These are phyloP conservation scores for Uncinocarpus reesii DNA, from an alignment of 2,329 filamentous ascomycete species.

Conservation along the genomic window DNA sequence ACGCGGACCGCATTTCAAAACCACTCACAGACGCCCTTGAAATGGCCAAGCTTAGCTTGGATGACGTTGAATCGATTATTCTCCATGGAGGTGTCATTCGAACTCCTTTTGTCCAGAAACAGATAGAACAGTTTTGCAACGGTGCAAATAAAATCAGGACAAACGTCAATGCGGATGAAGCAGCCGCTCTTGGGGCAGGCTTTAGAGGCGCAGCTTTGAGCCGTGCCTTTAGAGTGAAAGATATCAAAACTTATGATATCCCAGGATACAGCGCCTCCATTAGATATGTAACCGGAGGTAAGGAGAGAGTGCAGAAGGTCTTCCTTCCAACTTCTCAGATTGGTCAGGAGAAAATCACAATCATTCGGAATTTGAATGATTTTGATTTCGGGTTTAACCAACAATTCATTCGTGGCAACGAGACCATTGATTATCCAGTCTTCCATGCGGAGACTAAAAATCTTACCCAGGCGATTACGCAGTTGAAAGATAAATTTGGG, in stretches of 20 bases:
- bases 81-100: constrained; percentile 82
- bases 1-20: constrained; percentile 56
- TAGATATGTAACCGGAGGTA: constrained; percentile 59
- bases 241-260: constrained; percentile 74
- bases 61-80: constrained; percentile 79
- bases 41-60: constrained; percentile 59
- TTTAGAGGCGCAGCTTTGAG: constrained; percentile 89
- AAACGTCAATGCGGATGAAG: constrained; percentile 95
- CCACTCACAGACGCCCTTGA: constrained; percentile 67
- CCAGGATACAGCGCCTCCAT: constrained; percentile 64
- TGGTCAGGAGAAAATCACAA: constrained; percentile 71
- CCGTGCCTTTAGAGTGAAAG: constrained; percentile 94
- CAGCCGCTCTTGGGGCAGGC: constrained; percentile 87
- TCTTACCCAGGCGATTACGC: constrained; percentile 68
- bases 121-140: constrained; percentile 66
- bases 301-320: constrained; percentile 67
- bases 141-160: constrained; percentile 69
- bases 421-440: constrained; percentile 48
- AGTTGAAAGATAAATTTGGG: constrained; percentile 66
- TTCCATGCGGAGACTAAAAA: constrained; percentile 67
- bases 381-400: constrained; percentile 74
- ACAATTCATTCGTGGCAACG: constrained; percentile 43
- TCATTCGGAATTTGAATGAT: constrained; percentile 71
- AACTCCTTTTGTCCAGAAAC: constrained; percentile 88
- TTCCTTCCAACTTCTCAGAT: constrained; percentile 69